These are phyloP conservation scores for Primulina huaijiensis DNA, from an alignment of 257 asterid genomes.

Conservation along the genomic window DNA sequence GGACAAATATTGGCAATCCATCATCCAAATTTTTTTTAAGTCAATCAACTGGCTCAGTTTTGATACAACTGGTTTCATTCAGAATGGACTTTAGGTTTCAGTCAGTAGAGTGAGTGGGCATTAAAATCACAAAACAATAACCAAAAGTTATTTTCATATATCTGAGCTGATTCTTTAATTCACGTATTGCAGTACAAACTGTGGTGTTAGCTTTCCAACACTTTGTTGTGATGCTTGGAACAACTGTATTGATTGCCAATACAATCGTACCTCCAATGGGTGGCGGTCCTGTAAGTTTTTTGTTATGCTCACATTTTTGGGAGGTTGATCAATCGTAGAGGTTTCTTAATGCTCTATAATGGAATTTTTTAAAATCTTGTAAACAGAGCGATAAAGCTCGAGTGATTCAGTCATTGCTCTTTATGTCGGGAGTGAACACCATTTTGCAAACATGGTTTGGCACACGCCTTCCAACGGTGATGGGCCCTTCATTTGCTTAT, in stretches of 20 bases:
- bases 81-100: neutral
- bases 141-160: too few species aligned
- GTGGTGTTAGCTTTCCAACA: slow-evolving; percentile 78
- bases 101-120: neutral
- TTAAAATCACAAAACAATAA: neutral
- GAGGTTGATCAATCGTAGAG: neutral
- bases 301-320: slow-evolving; percentile 7
- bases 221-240: slow-evolving; percentile 95
- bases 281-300: slow-evolving; percentile 66
- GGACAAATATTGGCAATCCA: neutral
- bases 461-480: slow-evolving; percentile 92
- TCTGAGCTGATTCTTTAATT: slow-evolving; percentile 10
- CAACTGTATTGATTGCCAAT: slow-evolving; percentile 75
- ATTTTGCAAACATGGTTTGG: slow-evolving; percentile 90
- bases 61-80: neutral
- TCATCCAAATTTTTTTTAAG: too few species aligned
- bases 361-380: slow-evolving; percentile 6
- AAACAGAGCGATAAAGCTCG: slow-evolving; percentile 87
- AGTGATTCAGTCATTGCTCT: slow-evolving; percentile 86
- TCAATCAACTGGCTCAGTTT: neutral
- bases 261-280: slow-evolving; percentile 92
- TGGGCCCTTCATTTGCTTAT: slow-evolving; percentile 94
- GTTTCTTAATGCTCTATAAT: slow-evolving; percentile 11
- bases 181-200: slow-evolving; percentile 64
- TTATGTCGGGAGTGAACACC: slow-evolving; percentile 87